Base-by-base conservation (phyloP, 208 protist species). In the Leishmania major region DNA sequence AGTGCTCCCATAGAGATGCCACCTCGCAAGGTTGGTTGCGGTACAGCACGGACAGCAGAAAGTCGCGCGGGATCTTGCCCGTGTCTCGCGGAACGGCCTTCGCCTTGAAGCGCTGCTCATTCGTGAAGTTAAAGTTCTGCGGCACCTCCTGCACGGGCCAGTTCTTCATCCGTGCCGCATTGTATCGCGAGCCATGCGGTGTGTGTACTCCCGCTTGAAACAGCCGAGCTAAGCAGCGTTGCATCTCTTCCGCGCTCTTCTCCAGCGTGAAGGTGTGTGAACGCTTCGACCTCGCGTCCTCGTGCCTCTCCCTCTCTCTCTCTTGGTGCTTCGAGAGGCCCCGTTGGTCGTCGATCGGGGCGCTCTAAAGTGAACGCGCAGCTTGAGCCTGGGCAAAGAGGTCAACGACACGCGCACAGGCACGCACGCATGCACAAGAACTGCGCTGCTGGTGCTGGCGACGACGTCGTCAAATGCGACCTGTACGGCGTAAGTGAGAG, bases 1-100 rank as follows among this genome's bases (percentile, higher is more conserved):
- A 98, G 64, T 91, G 74, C 82, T 93, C 87, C 95, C 95, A 98
- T 31, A 98, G 89, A 6, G 87, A 76, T n/a, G 85, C 83, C 17
- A 98, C 90, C 83, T 96, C 92, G 76, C 95, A 98, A 17, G 95
- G 95, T 83, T 98, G 95, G 81, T 96, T 86, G 49, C 90, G 93
- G 85, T 97, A 98, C 55, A 98, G 90, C 69, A 98, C 93, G 45
- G 92, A 93, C 25, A 98, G 90, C 17, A 98, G 78, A 85, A 98
- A 98, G 79, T 97, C 89, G 62, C 92, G 90, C 10, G 95, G 92
- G 19, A 97, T 96, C 77, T 90, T 95, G 15, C 94, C 93, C 6
- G 92, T 94, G 69, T 97, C 95, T 37, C 95, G 91, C 49, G 95
- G 95, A 77, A 98, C 87, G 43, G 94, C 73, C 81, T 94, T 94